Percentiles rank a stretch among this genome's conserved stretches.
These are phyloP conservation scores for Thelonectria discophora DNA, from an alignment of 2,329 filamentous ascomycete species.

Conservation along the genomic window DNA sequence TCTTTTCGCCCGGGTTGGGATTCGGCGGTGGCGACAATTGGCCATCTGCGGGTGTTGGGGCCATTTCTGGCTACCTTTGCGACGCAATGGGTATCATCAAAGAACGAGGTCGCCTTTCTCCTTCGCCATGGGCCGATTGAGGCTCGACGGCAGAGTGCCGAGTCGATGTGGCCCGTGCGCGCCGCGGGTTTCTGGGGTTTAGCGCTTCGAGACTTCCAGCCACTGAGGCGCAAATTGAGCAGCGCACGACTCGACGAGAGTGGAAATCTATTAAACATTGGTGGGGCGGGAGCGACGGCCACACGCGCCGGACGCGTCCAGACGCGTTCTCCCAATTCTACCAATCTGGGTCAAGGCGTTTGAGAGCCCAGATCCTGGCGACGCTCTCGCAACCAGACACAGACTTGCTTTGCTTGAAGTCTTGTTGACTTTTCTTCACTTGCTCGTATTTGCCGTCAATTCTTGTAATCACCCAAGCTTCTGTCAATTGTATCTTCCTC, in stretches of 20 bases:
- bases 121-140: conserved; percentile 41
- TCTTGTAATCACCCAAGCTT: conserved; percentile 14
- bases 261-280: conserved; percentile 47
- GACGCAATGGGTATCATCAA: conserved; percentile 42
- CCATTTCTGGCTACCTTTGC: conserved; percentile 49
- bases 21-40: conserved; percentile 30
- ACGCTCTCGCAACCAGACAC: conserved; percentile 28
- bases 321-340: conserved; percentile 46
- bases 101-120: conserved; percentile 21
- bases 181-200: not conserved
- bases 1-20: conserved; percentile 42
- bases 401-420: conserved; percentile 29
- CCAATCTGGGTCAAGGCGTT: conserved; percentile 41
- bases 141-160: conserved; percentile 33
- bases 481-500: conserved; percentile 17
- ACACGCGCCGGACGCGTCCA: conserved; percentile 46
- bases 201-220: conserved; percentile 7
- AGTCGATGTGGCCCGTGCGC: conserved; percentile 36
- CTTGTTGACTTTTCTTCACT: conserved; percentile 36
- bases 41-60: conserved; percentile 43
- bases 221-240: conserved; percentile 18
- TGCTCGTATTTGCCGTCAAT: conserved; percentile 10
- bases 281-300: conserved; percentile 27
- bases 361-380: conserved; percentile 29
- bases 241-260: not conserved